Evolutionary conservation across 331 rosid genomes (phyloP), one percentile per base, ranked within the genome.

Genomic region (Spiraea crenata): DNA sequence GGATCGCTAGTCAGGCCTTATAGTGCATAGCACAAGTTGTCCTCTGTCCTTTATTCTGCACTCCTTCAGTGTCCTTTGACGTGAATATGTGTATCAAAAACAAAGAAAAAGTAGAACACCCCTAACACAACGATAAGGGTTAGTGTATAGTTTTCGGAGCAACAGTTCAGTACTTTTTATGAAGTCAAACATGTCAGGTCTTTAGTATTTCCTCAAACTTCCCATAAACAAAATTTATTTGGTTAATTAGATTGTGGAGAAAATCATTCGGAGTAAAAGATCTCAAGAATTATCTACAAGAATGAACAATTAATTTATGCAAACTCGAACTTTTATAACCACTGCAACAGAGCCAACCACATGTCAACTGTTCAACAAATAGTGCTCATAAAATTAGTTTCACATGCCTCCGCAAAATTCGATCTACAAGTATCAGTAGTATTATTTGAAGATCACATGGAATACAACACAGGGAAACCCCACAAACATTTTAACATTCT

Each of bases 291-390:
- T 20, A 16, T 25, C 49, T 9, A 5, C n/a, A 57, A 52, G 46
- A 19, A 13, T 17, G 20, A 38, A 9, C 5, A 48, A 57, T 5
- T 9, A n/a, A 37, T 25, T 17, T 19, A 56, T 4, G 13, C 49
- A 17, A 68, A 58, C n/a, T 11, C 41, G 31, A 41, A 10, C 58
- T 17, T 19, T 19, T 19, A 35, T 2, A 56, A 70, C 41, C 40
- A 57, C 46, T 48, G 57, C 62, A 42, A 61, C 56, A 50, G 13
- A 49, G 52, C 5, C 51, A 52, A 62, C 52, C 57, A 37, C 57
- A 17, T 15, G 51, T 13, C 49, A 17, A 3, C 19, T 17, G 46
- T 68, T 60, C 45, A 31, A 69, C 7, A 40, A 41, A 13, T 10
- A 8, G 20, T 52, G 25, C 44, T 34, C 56, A 45, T 31, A 31